These are phyloP conservation scores for Echium plantagineum DNA, from an alignment of 257 asterid species.

Conservation along the genomic window DNA sequence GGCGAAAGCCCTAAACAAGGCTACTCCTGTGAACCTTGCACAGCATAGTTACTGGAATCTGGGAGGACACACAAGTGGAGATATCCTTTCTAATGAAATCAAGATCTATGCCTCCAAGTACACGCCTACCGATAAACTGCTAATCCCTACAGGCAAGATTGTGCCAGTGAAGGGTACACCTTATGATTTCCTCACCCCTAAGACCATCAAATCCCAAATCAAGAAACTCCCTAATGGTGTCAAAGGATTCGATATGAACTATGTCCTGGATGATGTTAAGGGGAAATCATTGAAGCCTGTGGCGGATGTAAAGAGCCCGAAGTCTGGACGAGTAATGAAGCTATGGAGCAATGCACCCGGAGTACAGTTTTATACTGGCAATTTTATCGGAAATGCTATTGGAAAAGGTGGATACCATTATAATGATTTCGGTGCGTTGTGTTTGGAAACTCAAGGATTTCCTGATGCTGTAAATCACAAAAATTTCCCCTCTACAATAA, in stretches of 20 bases:
- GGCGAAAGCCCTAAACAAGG: conserved; percentile 55
- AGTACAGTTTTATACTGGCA: conserved; percentile 58
- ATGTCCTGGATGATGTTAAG: conserved; percentile 34
- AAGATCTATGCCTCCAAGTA: conserved; percentile 50
- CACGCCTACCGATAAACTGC: conserved; percentile 38
- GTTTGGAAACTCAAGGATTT: conserved; percentile 90
- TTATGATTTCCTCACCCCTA: conserved; percentile 46
- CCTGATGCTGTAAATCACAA: conserved; percentile 82
- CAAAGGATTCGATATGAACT: conserved; percentile 58
- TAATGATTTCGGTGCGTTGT: conserved; percentile 42
- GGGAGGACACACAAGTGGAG: conserved; percentile 62
- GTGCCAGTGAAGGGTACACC: conserved; percentile 41
- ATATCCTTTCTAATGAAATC: conserved; percentile 44
- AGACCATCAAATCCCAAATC: conserved; percentile 34
- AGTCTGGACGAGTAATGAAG: conserved; percentile 57
- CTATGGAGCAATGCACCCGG: conserved; percentile 45
- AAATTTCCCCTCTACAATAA: conserved; percentile 50
- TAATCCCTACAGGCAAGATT: conserved; percentile 57
- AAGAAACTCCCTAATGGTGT: conserved; percentile 37
- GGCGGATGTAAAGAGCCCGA: conserved; percentile 34
- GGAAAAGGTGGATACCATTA: conserved; percentile 61
- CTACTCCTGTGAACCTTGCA: conserved; percentile 75
- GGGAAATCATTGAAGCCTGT: conserved; percentile 27
- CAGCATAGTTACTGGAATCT: conserved; percentile 80
- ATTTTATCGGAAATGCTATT: conserved; percentile 20